phyloP scores from a whole-genome alignment of 805 yeast species.

The Isabelozyma gotoi region DNA sequence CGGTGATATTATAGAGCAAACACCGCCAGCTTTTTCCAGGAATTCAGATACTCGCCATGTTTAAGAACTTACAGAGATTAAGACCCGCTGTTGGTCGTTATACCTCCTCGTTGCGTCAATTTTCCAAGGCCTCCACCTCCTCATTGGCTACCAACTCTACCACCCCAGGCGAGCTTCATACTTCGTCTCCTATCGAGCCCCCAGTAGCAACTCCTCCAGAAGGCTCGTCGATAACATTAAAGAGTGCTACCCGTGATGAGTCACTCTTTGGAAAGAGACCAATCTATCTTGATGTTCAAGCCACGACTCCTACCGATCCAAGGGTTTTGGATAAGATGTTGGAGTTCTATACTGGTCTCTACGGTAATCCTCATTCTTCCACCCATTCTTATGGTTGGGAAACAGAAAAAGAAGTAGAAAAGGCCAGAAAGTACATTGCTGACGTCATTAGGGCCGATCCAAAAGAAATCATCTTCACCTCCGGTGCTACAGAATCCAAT shows the following conservation, averaged over 20 bases:
- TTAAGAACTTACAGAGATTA: background rate
- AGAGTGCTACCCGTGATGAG: slow-evolving; percentile 45
- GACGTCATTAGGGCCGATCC: slow-evolving; percentile 87
- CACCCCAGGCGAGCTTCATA: slow-evolving; percentile 14
- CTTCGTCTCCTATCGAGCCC: slow-evolving; percentile 16
- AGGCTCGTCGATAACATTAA: slow-evolving; percentile 47
- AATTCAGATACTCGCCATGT: background rate
- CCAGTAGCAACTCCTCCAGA: slow-evolving; percentile 37
- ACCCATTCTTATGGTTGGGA: slow-evolving; percentile 99
- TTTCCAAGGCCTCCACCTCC: slow-evolving; percentile 4
- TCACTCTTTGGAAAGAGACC: slow-evolving; percentile 72
- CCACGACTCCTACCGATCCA: slow-evolving; percentile 98
- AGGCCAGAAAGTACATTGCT: slow-evolving; percentile 82
- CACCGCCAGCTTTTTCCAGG: no score
- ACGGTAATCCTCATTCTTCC: slow-evolving; percentile 97
- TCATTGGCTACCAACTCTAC: slow-evolving; percentile 10
- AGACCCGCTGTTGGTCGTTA: background rate
- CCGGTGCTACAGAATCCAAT: slow-evolving; percentile 97
- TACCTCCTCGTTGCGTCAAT: background rate
- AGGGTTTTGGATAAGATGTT: slow-evolving; percentile 89
- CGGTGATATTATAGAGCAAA: no score
- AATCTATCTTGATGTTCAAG: slow-evolving; percentile 95
- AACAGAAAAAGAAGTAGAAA: slow-evolving; percentile 87
- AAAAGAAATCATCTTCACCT: slow-evolving; percentile 93
- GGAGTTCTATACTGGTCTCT: slow-evolving; percentile 83